A percentile compares a stretch with the other conserved stretches of the same genome.
Conservation (phyloP, 345 rosid species). For the Bruguiera parviflora region DNA sequence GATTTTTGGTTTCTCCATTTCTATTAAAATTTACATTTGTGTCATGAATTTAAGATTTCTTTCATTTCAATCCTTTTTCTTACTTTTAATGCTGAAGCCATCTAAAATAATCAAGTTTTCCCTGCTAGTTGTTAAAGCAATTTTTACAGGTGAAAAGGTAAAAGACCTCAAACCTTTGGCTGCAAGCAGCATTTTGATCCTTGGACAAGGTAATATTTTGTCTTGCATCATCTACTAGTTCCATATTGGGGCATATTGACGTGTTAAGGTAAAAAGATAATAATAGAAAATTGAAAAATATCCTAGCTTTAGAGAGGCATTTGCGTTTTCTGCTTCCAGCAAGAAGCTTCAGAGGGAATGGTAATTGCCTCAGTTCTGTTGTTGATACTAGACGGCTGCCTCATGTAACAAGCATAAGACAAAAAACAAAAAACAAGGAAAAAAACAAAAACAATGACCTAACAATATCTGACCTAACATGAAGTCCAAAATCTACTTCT, state of each 20-base stretch:
- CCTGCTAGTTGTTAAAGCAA: constrained; percentile 47
- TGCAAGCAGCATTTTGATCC: constrained; percentile 55
- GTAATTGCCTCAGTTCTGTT: neutral
- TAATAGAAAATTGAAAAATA: neutral
- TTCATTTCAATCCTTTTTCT: neutral
- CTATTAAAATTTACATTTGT: neutral
- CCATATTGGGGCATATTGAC: neutral
- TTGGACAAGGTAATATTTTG: constrained; percentile 58
- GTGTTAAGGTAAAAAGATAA: neutral
- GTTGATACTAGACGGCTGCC: neutral
- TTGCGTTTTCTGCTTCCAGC: neutral
- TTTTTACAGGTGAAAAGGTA: constrained; percentile 61
- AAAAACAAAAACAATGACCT: too few species aligned
- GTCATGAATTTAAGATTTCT: constrained; percentile 2
- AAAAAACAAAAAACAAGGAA: too few species aligned
- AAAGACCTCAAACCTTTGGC: constrained; percentile 50
- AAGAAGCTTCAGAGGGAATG: neutral
- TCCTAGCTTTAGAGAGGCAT: neutral
- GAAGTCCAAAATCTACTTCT: neutral
- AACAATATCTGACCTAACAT: neutral
- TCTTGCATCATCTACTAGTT: constrained; percentile 7
- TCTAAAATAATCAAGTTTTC: constrained; percentile 16
- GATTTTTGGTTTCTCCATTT: neutral
- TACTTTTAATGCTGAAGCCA: neutral
- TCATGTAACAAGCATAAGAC: too few species aligned